Evolutionary conservation across 169 alveolate genomes (phyloP).

Genomic region (Perkinsus olseni): DNA sequence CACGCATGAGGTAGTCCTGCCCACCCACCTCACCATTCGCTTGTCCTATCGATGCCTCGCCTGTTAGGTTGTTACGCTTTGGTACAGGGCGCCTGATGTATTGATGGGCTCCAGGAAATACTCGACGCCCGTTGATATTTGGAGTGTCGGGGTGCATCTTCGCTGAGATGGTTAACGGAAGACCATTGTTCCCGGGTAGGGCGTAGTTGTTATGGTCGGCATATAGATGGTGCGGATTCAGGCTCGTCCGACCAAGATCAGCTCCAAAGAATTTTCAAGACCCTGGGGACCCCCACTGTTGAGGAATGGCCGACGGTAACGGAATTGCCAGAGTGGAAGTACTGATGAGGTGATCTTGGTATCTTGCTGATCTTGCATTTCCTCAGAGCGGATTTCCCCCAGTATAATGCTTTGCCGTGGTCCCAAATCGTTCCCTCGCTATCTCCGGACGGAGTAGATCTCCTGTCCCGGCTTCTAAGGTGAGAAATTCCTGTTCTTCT

Average conservation of each 20-base stretch:
- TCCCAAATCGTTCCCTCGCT: conserved; percentile 36
- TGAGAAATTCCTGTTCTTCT: neutral
- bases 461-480: neutral
- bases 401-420: conserved; percentile 54
- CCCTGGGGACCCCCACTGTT: conserved; percentile 90
- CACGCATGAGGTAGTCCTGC: conserved; percentile 92
- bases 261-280: conserved; percentile 87
- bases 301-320: conserved; percentile 82
- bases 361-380: neutral
- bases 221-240: neutral
- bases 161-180: conserved; percentile 93
- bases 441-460: neutral
- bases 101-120: conserved; percentile 94
- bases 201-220: neutral
- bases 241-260: conserved; percentile 93
- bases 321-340: conserved; percentile 84
- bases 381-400: conserved; percentile 30
- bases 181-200: conserved; percentile 89
- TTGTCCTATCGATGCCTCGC: too few species aligned
- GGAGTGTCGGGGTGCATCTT: conserved; percentile 84
- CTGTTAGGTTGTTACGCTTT: conserved; percentile 83
- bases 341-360: conserved; percentile 31
- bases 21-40: too few species aligned
- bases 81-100: conserved; percentile 99
- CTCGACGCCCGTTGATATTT: conserved; percentile 97